Base-by-base conservation (phyloP, 148 eudicot species). In the Arctostaphylos glauca region DNA sequence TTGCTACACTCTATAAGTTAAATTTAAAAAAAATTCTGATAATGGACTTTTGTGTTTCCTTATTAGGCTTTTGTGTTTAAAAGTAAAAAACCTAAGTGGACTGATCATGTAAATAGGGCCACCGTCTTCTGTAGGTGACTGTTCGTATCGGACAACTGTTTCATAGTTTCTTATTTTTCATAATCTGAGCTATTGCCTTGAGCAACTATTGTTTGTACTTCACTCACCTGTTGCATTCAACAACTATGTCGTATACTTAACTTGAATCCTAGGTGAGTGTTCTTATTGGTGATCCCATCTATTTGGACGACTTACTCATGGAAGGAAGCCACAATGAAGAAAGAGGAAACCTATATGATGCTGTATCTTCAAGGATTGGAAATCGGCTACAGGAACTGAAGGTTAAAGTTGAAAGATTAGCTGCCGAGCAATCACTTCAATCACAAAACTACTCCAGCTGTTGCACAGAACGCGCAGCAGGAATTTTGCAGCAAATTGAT, bases 271-370 rank as follows among this genome's bases (percentile, higher is more conserved):
- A 96, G 98, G 98, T 96, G 78, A 96, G 95, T 0, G 92, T 96
- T 25, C 95, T 96, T 18, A 80, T 96, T 62, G 98, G 98, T 15
- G 97, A 96, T 83, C 98, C 98, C 59, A 89, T 94, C 84, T 88
- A 85, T 71, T 94, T 96, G 62, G 92, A 92, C 44, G 98, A 96
- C 88, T 74, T 96, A 77, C 86, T 92, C 46, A 75, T 80, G 62
- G 91, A 86, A 79, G 85, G 81, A 48, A 68, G 87, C 13, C 83
- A 82, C 19, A 84, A 82, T 54, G 79, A 88, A 41, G 88, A 91
- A 47, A 86, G 93, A 84, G 93, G 88, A 75, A 83, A 86, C 67
- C 86, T 93, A 41, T 94, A 92, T 53, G 98, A 94, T 82, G 93
- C 93, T 47, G 87, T 96, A 55, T 88, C 98, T 59, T 84, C 90